Conservation (phyloP, 208 protist species). For the Trichomonas gallinae region DNA sequence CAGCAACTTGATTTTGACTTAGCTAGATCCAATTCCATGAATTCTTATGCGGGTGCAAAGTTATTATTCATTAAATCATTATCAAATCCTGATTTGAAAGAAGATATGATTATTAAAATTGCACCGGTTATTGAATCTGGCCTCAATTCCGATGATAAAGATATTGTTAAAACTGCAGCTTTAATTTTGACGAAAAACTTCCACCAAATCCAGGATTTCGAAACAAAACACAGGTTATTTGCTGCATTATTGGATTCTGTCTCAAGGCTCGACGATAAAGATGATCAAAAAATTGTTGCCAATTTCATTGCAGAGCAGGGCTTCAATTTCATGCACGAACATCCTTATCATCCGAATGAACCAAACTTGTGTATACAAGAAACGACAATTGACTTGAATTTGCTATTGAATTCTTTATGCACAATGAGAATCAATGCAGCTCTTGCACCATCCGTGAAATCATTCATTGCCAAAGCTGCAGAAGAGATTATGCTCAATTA, state of each 20-base stretch:
- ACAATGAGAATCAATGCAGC: neutral
- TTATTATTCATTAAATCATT: neutral
- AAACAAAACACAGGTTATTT: neutral
- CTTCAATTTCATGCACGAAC: neutral
- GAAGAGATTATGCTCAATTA: neutral
- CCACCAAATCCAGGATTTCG: neutral
- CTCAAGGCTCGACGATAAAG: neutral
- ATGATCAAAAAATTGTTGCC: neutral
- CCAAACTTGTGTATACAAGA: neutral
- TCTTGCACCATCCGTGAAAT: neutral
- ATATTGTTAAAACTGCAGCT: neutral
- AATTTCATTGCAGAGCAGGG: neutral
- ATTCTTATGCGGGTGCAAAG: neutral
- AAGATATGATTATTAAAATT: neutral
- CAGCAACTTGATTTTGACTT: neutral
- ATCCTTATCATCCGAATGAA: neutral
- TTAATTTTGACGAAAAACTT: neutral
- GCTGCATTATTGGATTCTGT: neutral
- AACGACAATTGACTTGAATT: neutral
- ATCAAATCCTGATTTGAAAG: neutral
- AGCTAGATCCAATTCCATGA: neutral
- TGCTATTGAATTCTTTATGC: neutral
- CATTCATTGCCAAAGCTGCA: neutral
- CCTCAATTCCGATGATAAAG: neutral
- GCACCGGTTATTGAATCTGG: neutral